Evolutionary conservation across 345 rosid genomes (phyloP).

Genomic region (Lagerstroemia speciosa): DNA sequence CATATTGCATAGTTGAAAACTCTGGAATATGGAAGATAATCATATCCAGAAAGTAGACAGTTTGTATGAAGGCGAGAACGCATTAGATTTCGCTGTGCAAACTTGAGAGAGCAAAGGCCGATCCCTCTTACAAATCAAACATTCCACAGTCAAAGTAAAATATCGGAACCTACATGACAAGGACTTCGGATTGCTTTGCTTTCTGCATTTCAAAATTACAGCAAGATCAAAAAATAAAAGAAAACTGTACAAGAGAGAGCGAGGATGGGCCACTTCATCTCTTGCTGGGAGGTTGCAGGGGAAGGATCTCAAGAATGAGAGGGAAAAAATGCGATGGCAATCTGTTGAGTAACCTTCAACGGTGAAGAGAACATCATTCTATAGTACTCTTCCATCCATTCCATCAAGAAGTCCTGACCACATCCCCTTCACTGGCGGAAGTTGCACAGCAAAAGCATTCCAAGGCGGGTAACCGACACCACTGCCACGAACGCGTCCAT

Average conservation of each 20-base stretch:
- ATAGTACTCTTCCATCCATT: slow-evolving; percentile 66
- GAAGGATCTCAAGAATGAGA: neutral
- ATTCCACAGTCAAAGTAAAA: neutral
- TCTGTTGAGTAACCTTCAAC: neutral
- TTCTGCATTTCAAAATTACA: neutral
- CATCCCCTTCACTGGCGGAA: slow-evolving; percentile 80
- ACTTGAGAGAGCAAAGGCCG: neutral
- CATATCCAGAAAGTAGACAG: neutral
- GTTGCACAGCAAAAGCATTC: slow-evolving; percentile 88
- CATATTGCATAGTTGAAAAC: too few relatives aligned
- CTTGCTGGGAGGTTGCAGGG: neutral
- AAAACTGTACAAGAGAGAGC: neutral
- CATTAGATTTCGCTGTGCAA: neutral
- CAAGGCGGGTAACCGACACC: slow-evolving; percentile 97
- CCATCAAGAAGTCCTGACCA: slow-evolving; percentile 96
- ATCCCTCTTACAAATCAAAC: neutral
- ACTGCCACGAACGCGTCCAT: slow-evolving; percentile 91
- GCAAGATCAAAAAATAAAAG: neutral
- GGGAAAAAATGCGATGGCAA: neutral
- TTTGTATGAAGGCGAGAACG: neutral
- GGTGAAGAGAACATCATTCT: neutral
- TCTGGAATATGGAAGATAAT: too few relatives aligned
- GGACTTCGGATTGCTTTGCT: neutral
- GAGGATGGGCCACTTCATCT: neutral
- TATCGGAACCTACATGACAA: neutral